Percentiles rank a stretch among this genome's conserved stretches.
These are phyloP conservation scores for Bassia scoparia DNA, from an alignment of 148 eudicot species.

Conservation along the genomic window DNA sequence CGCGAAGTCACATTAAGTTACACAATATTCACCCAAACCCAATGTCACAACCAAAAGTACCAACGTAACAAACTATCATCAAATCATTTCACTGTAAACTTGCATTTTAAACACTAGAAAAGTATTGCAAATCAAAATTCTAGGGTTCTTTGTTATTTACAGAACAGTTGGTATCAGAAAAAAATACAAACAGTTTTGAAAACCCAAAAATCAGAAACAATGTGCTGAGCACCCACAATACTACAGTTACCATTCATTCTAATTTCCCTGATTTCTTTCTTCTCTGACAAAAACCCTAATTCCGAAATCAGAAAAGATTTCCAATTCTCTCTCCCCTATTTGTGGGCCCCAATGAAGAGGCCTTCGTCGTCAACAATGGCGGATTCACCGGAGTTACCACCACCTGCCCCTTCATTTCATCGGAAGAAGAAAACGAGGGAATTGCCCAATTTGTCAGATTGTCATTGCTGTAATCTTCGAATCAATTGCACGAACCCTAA, in stretches of 20 bases:
- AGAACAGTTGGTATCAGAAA: background rate
- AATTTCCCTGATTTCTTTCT: no score
- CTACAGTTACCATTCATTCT: background rate
- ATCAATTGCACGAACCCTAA: slow-evolving; percentile 58
- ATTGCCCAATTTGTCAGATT: slow-evolving; percentile 75
- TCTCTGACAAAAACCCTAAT: slow-evolving; percentile 31
- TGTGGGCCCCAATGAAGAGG: slow-evolving; percentile 26
- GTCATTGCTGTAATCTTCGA: slow-evolving; percentile 61
- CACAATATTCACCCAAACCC: no score
- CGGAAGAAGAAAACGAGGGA: slow-evolving; percentile 62
- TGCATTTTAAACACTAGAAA: no score
- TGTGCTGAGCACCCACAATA: background rate
- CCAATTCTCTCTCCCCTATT: background rate
- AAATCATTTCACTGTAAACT: no score
- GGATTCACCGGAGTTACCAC: slow-evolving; percentile 16
- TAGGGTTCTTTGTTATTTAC: no score
- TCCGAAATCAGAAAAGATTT: background rate
- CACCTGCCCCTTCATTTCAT: slow-evolving; percentile 17
- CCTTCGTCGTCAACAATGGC: slow-evolving; percentile 9
- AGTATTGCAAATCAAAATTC: no score
- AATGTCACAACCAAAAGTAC: no score
- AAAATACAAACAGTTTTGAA: background rate
- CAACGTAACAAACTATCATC: no score
- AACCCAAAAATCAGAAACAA: background rate
- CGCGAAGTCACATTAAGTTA: no score